These are phyloP conservation scores for Zygoascus sp. DNA, from an alignment of 1,139 yeast species.

Conservation along the genomic window DNA sequence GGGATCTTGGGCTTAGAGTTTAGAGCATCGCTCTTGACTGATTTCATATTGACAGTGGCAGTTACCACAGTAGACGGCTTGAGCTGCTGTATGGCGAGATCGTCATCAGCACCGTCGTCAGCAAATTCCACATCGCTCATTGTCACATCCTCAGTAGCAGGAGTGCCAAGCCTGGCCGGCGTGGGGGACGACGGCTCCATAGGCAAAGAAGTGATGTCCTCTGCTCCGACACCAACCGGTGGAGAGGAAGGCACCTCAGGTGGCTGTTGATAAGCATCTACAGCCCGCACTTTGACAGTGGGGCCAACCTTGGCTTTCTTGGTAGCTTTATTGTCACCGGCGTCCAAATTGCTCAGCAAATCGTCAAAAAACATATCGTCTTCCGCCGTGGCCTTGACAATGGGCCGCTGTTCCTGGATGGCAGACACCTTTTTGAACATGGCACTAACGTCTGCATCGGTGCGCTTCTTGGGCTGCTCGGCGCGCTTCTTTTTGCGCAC, in stretches of 20 bases:
- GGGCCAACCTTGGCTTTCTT: slow-evolving; percentile 15
- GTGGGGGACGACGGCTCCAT: slow-evolving; percentile 3
- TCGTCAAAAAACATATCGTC: slow-evolving; percentile 33
- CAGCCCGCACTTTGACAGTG: neutral
- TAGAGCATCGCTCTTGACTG: no score
- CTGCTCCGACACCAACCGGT: slow-evolving; percentile 4
- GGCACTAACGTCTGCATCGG: slow-evolving; percentile 25
- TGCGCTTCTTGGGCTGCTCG: slow-evolving; percentile 16
- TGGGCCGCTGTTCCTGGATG: slow-evolving; percentile 17
- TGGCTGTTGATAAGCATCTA: neutral
- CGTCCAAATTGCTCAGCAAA: slow-evolving; percentile 27
- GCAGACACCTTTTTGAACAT: slow-evolving; percentile 26
- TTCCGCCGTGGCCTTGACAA: slow-evolving; percentile 23
- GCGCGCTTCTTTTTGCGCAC: slow-evolving; percentile 30
- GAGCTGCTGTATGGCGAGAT: neutral
- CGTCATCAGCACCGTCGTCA: slow-evolving; percentile 1
- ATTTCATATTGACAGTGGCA: neutral
- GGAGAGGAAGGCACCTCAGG: slow-evolving; percentile 15
- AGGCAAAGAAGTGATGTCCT: slow-evolving; percentile 7
- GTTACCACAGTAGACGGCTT: neutral
- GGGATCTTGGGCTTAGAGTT: slow-evolving; percentile 1
- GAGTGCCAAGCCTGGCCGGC: neutral
- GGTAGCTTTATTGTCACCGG: slow-evolving; percentile 2
- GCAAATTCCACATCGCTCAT: slow-evolving; percentile 6
- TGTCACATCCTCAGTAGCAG: slow-evolving; percentile 4